phyloP scores from a whole-genome alignment of 106 monocot species.

The Dendrobium chrysotoxum region DNA sequence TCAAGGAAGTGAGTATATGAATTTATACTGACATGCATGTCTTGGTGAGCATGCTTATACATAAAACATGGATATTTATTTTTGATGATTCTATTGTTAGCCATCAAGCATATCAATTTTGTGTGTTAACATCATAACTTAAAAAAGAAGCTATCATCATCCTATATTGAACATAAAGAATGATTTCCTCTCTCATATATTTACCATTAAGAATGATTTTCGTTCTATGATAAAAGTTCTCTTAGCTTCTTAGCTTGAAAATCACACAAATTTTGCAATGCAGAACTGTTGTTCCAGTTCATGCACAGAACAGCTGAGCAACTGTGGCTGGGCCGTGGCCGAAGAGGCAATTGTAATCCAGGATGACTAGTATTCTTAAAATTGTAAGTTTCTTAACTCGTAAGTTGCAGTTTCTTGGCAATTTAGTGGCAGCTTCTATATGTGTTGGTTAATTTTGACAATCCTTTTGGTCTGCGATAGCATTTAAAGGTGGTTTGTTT shows the following conservation, averaged over 20 bases:
- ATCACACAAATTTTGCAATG: constrained; percentile 1
- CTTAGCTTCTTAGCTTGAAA: background rate
- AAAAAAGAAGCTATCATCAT: no score
- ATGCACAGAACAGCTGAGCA: constrained; percentile 9
- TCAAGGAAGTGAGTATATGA: no score
- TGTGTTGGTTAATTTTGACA: background rate
- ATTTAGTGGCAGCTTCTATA: background rate
- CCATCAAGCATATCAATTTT: background rate
- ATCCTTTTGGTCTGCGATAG: background rate
- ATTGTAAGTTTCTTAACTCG: background rate
- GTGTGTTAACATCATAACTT: background rate
- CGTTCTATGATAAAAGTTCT: background rate
- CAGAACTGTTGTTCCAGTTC: constrained; percentile 39
- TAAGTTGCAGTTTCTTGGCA: background rate
- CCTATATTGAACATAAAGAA: no score
- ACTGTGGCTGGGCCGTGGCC: constrained; percentile 41
- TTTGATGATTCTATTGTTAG: no score
- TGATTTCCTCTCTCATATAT: background rate
- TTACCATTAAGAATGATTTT: background rate
- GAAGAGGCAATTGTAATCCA: constrained; percentile 51
- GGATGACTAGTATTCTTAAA: constrained; percentile 18
- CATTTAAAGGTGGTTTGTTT: background rate
- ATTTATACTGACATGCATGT: no score
- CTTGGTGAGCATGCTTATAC: no score
- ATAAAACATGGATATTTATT: no score